phyloP scores from a whole-genome alignment of 140 eudicot species.

The Bidens hawaiensis region DNA sequence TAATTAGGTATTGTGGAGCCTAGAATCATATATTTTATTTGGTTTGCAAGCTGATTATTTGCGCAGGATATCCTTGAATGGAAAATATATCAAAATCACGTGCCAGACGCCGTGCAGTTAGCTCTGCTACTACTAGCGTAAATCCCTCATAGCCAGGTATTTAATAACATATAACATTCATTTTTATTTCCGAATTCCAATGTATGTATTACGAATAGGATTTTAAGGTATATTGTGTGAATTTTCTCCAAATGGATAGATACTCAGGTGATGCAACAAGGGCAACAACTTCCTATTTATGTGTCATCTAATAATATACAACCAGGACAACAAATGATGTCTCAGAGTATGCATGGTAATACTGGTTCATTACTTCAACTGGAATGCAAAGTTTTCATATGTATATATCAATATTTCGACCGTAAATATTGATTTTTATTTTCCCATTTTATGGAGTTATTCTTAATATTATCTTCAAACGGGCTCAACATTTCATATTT shows the following conservation, averaged over 20 bases:
- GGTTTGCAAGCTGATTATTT: constrained; percentile 43
- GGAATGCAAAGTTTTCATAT: constrained; percentile 59
- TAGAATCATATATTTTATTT: background rate
- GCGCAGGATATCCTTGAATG: too few species aligned
- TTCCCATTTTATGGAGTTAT: too few species aligned
- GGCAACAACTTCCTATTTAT: constrained; percentile 41
- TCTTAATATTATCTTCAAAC: too few species aligned
- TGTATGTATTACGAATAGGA: background rate
- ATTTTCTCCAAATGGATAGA: constrained; percentile 22
- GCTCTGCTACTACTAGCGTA: constrained; percentile 37
- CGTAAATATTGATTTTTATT: too few species aligned
- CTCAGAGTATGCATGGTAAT: constrained; percentile 46
- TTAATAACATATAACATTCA: background rate
- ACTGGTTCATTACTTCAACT: too few species aligned
- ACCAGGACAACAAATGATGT: constrained; percentile 51
- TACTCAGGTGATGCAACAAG: constrained; percentile 60
- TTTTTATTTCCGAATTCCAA: background rate
- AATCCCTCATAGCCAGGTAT: constrained; percentile 42
- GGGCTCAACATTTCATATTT: too few species aligned
- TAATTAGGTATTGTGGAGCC: too few species aligned
- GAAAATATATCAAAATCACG: constrained; percentile 40
- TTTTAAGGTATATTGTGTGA: background rate
- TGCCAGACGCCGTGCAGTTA: constrained; percentile 23
- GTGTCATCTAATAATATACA: constrained; percentile 53
- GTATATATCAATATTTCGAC: too few species aligned